Percentiles rank a stretch among this genome's conserved stretches.
These are phyloP conservation scores for Lachnellula suecica DNA, from an alignment of 2,329 filamentous ascomycete species.

Conservation along the genomic window DNA sequence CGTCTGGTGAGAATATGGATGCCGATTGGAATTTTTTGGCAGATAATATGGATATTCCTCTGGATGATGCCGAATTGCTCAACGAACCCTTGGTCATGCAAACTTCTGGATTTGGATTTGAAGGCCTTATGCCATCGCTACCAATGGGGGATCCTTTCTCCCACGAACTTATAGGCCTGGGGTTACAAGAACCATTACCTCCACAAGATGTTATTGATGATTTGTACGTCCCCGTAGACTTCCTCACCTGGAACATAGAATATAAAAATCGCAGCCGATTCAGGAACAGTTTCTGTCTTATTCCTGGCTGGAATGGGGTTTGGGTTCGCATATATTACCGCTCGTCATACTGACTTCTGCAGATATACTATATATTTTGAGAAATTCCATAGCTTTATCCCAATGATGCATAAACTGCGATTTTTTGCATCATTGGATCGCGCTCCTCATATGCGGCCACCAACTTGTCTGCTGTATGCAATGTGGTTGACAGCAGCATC, in stretches of 20 bases:
- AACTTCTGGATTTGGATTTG: conserved; percentile 13
- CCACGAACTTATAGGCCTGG: conserved; percentile 69
- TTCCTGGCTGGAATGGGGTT: too few species aligned
- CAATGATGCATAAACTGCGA: conserved; percentile 75
- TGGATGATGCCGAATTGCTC: conserved; percentile 16
- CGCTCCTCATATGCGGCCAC: conserved; percentile 72
- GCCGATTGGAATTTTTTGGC: conserved; percentile 23
- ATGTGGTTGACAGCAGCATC: conserved; percentile 83
- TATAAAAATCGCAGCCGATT: background rate
- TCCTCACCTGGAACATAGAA: conserved; percentile 11
- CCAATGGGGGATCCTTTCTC: conserved; percentile 47
- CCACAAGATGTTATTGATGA: conserved; percentile 79
- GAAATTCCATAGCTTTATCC: conserved; percentile 68
- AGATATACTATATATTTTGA: conserved; percentile 76
- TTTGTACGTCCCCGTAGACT: conserved; percentile 53
- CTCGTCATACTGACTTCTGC: conserved; percentile 12
- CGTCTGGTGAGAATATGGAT: conserved; percentile 5
- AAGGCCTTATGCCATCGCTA: conserved; percentile 3
- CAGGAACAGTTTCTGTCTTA: background rate
- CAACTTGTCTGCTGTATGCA: conserved; percentile 79
- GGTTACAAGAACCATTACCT: conserved; percentile 79
- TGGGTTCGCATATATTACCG: too few species aligned
- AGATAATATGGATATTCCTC: conserved; percentile 26
- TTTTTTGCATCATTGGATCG: conserved; percentile 74
- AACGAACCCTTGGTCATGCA: conserved; percentile 18